Percentiles rank a stretch among this genome's conserved stretches.
phyloP scores from a whole-genome alignment of 495 filamentous ascomycete species.

The Paragyromitra xinjiangensis region DNA sequence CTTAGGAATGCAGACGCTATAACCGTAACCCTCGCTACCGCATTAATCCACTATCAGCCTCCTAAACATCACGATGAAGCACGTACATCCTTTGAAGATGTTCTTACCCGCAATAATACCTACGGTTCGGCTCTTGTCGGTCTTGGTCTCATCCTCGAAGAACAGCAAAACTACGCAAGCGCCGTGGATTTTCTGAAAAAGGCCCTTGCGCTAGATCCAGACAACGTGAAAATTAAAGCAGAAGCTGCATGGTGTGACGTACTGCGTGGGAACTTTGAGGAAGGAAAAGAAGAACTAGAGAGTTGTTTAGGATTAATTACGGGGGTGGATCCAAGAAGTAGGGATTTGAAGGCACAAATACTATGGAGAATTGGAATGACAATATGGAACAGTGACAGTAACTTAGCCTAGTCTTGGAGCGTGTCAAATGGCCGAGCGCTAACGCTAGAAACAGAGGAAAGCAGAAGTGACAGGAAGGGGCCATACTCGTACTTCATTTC shows the following conservation, averaged over 20 bases:
- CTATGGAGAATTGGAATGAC: constrained; percentile 89
- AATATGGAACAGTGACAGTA: constrained; percentile 72
- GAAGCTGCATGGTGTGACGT: constrained; percentile 92
- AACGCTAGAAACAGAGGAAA: constrained; percentile 36
- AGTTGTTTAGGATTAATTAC: constrained; percentile 70
- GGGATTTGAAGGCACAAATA: constrained; percentile 80
- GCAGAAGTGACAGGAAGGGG: constrained; percentile 74
- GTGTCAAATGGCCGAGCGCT: neutral
- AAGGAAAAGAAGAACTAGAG: constrained; percentile 73
- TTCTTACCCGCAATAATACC: constrained; percentile 73
- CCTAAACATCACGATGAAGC: constrained; percentile 91
- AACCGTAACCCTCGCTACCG: constrained; percentile 78
- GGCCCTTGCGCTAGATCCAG: constrained; percentile 73
- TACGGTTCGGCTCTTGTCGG: constrained; percentile 86
- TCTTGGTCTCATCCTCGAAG: constrained; percentile 87
- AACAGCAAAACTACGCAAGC: constrained; percentile 82
- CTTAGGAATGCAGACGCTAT: constrained; percentile 71
- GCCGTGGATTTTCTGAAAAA: constrained; percentile 80
- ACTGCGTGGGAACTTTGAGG: constrained; percentile 75
- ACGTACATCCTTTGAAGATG: constrained; percentile 77
- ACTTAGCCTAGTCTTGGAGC: neutral
- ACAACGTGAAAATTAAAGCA: constrained; percentile 76
- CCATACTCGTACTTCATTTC: constrained; percentile 85
- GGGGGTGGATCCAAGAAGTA: constrained; percentile 64
- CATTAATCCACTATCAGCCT: constrained; percentile 84